Conservation (phyloP, 108 stramenopile species). For the Cyclotella baltica region DNA sequence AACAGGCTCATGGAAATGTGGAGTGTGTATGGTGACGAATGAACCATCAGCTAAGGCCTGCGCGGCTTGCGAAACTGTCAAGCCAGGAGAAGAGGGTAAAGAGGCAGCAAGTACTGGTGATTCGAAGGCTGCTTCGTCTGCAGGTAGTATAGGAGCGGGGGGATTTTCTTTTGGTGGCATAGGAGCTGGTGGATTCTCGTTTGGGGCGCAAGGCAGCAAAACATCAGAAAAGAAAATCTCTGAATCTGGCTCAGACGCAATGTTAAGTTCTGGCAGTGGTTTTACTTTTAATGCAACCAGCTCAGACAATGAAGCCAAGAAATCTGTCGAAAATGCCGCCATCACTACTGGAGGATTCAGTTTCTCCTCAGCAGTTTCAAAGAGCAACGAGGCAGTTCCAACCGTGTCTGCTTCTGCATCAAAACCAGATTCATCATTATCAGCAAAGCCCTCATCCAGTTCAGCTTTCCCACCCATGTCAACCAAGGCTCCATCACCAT, state of each 20-base stretch:
- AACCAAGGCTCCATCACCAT: constrained; percentile 26
- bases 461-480: constrained; percentile 63
- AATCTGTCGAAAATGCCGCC: neutral
- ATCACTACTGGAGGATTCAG: neutral
- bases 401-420: neutral
- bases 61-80: constrained; percentile 79
- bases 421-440: neutral
- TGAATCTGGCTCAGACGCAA: neutral
- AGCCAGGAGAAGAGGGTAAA: constrained; percentile 65
- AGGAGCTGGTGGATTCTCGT: neutral
- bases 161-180: constrained; percentile 69
- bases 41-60: constrained; percentile 56
- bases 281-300: neutral
- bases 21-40: constrained; percentile 81
- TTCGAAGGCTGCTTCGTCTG: constrained; percentile 26
- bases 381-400: neutral
- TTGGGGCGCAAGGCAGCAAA: neutral
- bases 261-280: neutral
- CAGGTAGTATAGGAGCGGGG: constrained; percentile 57
- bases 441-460: constrained; percentile 9
- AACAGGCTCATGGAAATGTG: constrained; percentile 88
- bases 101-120: constrained; percentile 12
- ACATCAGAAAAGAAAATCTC: neutral
- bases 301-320: neutral
- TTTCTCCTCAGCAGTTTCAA: neutral